These are phyloP conservation scores for Acidiella bohemica DNA, from an alignment of 495 filamentous ascomycete species.

Conservation along the genomic window DNA sequence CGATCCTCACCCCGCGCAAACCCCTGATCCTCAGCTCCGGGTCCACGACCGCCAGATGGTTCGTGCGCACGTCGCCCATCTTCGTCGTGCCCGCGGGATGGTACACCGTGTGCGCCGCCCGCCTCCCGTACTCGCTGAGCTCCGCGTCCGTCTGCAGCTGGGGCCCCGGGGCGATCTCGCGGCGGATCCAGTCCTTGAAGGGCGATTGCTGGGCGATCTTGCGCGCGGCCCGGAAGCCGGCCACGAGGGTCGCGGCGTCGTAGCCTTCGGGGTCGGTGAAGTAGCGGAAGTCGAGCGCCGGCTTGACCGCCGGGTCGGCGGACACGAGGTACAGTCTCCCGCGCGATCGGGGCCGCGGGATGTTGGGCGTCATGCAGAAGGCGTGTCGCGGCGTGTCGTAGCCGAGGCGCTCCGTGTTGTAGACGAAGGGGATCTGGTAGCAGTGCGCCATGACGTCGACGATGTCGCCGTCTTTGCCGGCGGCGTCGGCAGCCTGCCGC, in stretches of 20 bases:
- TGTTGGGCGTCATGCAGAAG: conserved; percentile 89
- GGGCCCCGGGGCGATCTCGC: conserved; percentile 65
- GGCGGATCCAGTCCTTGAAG: conserved; percentile 67
- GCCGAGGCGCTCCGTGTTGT: conserved; percentile 45
- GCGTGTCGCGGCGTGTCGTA: conserved; percentile 61
- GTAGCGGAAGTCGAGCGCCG: conserved; percentile 74
- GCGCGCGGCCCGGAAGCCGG: conserved; percentile 58
- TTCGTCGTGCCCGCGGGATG: conserved; percentile 77
- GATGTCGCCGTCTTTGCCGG: conserved; percentile 48
- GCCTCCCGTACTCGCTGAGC: conserved; percentile 58
- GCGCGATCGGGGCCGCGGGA: conserved; percentile 63
- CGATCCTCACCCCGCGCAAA: conserved; percentile 46
- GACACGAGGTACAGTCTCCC: conserved; percentile 61
- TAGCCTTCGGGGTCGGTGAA: conserved; percentile 77
- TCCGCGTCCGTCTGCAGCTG: conserved; percentile 54
- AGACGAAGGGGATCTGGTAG: conserved; percentile 72
- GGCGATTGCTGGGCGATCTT: conserved; percentile 55
- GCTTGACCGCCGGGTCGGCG: conserved; percentile 57
- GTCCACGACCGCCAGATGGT: conserved; percentile 56
- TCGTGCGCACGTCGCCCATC: conserved; percentile 57
- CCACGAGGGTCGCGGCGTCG: conserved; percentile 68
- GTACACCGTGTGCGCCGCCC: conserved; percentile 71
- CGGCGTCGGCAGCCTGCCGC: conserved; percentile 50
- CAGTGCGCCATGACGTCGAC: conserved; percentile 86
- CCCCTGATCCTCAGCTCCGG: conserved; percentile 41